These are phyloP conservation scores for Phytophthora pinifolia DNA, from an alignment of 352 stramenopile genomes.

Conservation along the genomic window DNA sequence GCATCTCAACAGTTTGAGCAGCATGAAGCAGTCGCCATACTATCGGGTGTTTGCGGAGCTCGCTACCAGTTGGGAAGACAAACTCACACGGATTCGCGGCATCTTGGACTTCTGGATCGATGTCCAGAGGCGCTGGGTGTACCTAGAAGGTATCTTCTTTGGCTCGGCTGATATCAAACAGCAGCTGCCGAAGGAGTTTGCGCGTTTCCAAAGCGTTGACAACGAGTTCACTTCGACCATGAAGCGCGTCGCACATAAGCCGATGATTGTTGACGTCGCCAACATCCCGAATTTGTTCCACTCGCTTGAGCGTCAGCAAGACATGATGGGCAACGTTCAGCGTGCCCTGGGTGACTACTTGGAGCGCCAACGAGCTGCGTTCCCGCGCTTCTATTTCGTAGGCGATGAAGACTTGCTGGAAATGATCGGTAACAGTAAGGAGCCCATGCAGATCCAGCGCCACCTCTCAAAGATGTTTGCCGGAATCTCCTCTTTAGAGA, in stretches of 20 bases:
- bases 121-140: conserved; percentile 99
- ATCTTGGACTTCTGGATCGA: conserved; percentile 99
- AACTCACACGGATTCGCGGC: conserved; percentile 94
- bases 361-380: conserved; percentile 96
- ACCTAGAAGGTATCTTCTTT: conserved; percentile 99
- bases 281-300: conserved; percentile 91
- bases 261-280: conserved; percentile 95
- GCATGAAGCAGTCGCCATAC: conserved; percentile 99
- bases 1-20: conserved; percentile 96
- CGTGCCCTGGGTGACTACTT: conserved; percentile 99
- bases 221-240: conserved; percentile 99
- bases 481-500: conserved; percentile 93
- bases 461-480: conserved; percentile 99
- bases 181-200: conserved; percentile 98
- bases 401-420: conserved; percentile 99
- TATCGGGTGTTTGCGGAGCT: conserved; percentile 99
- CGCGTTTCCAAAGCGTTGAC: conserved; percentile 98
- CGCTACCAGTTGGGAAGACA: conserved; percentile 97
- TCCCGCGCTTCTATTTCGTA: conserved; percentile 99
- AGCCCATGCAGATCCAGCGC: conserved; percentile 97
- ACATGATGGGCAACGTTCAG: conserved; percentile 99
- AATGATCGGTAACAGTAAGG: conserved; percentile 99
- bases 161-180: conserved; percentile 98
- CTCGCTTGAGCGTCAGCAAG: conserved; percentile 93
- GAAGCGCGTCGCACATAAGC: conserved; percentile 96